phyloP scores from a whole-genome alignment of 176 grass and related monocot species.

The Pontederia crassipes region DNA sequence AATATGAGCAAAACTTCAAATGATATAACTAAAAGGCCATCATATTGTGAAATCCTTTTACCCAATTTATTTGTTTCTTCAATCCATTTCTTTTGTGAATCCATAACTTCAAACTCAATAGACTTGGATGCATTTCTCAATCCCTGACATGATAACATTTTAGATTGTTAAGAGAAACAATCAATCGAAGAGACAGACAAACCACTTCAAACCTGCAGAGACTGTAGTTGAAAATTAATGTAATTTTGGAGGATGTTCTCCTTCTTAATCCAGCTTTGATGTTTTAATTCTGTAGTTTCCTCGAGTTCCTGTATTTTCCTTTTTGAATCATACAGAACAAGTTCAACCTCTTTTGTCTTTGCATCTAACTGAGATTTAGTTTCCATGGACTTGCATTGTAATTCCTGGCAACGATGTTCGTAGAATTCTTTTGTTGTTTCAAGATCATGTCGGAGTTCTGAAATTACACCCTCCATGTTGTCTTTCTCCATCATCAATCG shows the following conservation, averaged over 20 bases:
- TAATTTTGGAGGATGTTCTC: constrained; percentile 6
- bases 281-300: constrained; percentile 12
- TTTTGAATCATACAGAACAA: constrained; percentile 9
- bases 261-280: constrained; percentile 10
- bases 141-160: background rate
- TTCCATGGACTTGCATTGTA: constrained; percentile 6
- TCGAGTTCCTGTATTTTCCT: constrained; percentile 17
- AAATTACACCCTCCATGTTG: background rate
- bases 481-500: constrained; percentile 12
- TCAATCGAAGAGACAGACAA: background rate
- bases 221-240: constrained; percentile 5
- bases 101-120: background rate
- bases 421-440: constrained; percentile 1
- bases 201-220: constrained; percentile 11
- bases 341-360: constrained; percentile 18
- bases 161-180: no score
- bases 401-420: constrained; percentile 10
- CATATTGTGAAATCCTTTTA: background rate
- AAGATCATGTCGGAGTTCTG: constrained; percentile 5
- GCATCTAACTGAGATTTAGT: constrained; percentile 5
- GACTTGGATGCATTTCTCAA: constrained; percentile 1
- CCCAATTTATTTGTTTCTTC: constrained; percentile 3
- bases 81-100: background rate
- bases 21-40: background rate
- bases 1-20: background rate